These are phyloP conservation scores for Gloeostereum incarnatum DNA, from an alignment of 768 basidiomycete species.

Conservation along the genomic window DNA sequence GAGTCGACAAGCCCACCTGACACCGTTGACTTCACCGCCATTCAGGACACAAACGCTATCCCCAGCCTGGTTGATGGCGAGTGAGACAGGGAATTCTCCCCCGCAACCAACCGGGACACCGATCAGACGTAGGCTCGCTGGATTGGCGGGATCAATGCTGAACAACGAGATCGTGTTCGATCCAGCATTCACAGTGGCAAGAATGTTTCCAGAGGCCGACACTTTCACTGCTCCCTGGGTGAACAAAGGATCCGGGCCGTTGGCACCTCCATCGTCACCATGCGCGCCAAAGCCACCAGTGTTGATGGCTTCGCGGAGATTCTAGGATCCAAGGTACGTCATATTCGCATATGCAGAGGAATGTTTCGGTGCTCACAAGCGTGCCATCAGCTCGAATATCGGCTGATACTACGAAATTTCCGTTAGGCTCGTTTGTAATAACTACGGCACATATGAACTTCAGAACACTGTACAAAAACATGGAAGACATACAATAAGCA, in stretches of 20 bases:
- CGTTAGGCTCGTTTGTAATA: conserved; percentile 24
- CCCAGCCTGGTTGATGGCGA: conserved; percentile 22
- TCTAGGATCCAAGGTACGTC: conserved; percentile 4
- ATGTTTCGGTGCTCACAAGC: conserved; percentile 11
- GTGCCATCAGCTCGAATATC: conserved; percentile 20
- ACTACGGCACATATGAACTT: conserved; percentile 12
- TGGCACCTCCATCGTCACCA: conserved; percentile 10
- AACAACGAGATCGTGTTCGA: conserved; percentile 28
- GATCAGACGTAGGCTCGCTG: conserved; percentile 17
- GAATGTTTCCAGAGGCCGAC: conserved; percentile 6
- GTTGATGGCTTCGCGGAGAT: conserved; percentile 7
- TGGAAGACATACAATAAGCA: conserved; percentile 13
- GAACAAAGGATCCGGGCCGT: conserved; percentile 16
- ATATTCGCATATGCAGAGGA: background rate
- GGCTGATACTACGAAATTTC: conserved; percentile 22
- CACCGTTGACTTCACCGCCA: conserved; percentile 24
- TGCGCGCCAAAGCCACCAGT: conserved; percentile 14
- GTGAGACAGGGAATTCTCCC: conserved; percentile 29
- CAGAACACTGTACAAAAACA: background rate
- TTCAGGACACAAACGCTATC: conserved; percentile 23
- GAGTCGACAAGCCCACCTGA: conserved; percentile 18
- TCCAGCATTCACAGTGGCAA: conserved; percentile 20
- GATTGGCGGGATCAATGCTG: conserved; percentile 21
- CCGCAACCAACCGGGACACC: conserved; percentile 23
- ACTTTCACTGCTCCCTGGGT: conserved; percentile 16